phyloP scores from a whole-genome alignment of 208 protist genomes.

The Acanthamoeba healyi region DNA sequence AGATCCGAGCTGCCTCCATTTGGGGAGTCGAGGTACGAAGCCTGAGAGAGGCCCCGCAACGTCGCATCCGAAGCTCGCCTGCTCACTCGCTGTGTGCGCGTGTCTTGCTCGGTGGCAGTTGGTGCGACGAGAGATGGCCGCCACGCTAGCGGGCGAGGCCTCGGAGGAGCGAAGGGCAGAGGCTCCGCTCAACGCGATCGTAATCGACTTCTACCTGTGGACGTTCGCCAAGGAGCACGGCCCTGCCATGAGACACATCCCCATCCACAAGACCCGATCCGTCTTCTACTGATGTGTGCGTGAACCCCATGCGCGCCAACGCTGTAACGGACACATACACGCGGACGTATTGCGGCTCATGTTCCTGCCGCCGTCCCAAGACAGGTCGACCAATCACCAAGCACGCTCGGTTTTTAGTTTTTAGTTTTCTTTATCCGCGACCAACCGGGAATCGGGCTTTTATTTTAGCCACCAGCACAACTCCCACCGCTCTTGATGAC shows the following conservation, averaged over 20 bases:
- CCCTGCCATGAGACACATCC: conserved; percentile 73
- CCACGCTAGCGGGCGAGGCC: not conserved
- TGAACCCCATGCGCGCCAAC: too few species aligned
- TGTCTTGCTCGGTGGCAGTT: not conserved
- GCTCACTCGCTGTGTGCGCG: not conserved
- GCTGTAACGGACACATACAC: too few species aligned
- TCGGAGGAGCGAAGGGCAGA: not conserved
- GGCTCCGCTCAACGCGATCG: conserved; percentile 75
- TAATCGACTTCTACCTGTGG: conserved; percentile 86
- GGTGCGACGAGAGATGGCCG: conserved; percentile 32
- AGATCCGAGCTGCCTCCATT: conserved; percentile 83
- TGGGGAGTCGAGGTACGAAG: conserved; percentile 81
- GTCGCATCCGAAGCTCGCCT: not conserved
- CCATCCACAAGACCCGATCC: conserved; percentile 80
- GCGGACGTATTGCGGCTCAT: too few species aligned
- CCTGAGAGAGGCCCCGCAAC: too few species aligned
- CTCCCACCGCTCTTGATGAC: too few species aligned
- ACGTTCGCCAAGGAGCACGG: conserved; percentile 79
- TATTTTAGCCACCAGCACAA: too few species aligned
- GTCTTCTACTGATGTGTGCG: conserved; percentile 80
- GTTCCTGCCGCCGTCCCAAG: too few species aligned
- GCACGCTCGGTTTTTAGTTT: too few species aligned
- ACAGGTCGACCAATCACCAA: too few species aligned
- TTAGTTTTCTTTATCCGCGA: too few species aligned
- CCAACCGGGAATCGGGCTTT: too few species aligned